Percentiles rank a stretch among this genome's conserved stretches.
Conservation (phyloP, 352 stramenopile species). For the Phytophthora pini region DNA sequence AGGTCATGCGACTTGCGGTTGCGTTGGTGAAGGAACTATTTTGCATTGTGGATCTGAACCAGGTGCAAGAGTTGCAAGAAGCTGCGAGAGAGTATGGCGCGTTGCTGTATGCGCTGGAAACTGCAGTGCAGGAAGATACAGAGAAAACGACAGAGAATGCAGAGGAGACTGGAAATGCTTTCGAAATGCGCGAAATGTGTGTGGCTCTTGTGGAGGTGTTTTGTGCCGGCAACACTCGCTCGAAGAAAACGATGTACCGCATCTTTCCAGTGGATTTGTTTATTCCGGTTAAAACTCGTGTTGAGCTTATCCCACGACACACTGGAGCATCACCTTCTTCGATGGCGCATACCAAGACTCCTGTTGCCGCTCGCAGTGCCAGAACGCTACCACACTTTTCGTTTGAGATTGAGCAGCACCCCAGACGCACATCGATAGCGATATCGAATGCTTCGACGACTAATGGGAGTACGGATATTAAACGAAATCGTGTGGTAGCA, state of each 20-base stretch:
- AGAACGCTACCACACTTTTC: slow-evolving; percentile 69
- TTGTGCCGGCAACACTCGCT: slow-evolving; percentile 78
- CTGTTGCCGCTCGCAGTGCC: slow-evolving; percentile 39
- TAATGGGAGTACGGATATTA: slow-evolving; percentile 48
- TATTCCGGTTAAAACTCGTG: slow-evolving; percentile 60
- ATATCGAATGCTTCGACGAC: slow-evolving; percentile 24
- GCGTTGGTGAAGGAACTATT: slow-evolving; percentile 84
- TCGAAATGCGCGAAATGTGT: slow-evolving; percentile 51
- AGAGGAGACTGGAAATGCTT: slow-evolving; percentile 9
- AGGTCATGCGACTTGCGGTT: slow-evolving; percentile 63
- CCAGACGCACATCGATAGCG: slow-evolving; percentile 30
- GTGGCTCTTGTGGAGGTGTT: slow-evolving; percentile 85
- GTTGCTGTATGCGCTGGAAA: slow-evolving; percentile 71
- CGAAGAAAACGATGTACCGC: slow-evolving; percentile 79
- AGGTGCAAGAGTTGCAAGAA: slow-evolving; percentile 84
- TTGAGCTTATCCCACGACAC: slow-evolving; percentile 65
- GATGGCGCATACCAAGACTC: slow-evolving; percentile 27
- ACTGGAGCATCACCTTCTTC: slow-evolving; percentile 50
- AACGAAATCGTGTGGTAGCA: slow-evolving; percentile 48
- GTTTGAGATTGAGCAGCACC: slow-evolving; percentile 62
- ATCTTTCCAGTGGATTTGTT: slow-evolving; percentile 87
- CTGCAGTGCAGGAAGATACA: slow-evolving; percentile 42
- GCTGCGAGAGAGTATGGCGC: slow-evolving; percentile 78
- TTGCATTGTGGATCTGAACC: slow-evolving; percentile 68
- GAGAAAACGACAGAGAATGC: slow-evolving; percentile 3